A percentile compares a stretch with the other conserved stretches of the same genome.
These are phyloP conservation scores for Fragosphaeria purpurea DNA, from an alignment of 2,329 filamentous ascomycete species.

Conservation along the genomic window DNA sequence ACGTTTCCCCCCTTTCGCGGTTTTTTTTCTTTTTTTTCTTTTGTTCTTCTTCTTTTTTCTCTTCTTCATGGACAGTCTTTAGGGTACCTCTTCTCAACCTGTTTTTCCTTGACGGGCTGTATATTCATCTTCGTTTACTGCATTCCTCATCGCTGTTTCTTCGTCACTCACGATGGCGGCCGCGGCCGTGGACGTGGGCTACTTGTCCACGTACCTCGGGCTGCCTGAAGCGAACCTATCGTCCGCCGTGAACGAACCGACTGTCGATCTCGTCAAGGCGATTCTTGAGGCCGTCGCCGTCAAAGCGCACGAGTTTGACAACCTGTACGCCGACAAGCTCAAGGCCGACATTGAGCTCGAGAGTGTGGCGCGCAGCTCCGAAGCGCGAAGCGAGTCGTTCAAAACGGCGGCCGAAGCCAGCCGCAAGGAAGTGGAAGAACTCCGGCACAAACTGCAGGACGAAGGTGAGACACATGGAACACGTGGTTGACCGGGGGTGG, in stretches of 20 bases:
- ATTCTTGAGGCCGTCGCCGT: conserved; percentile 64
- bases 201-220: conserved; percentile 61
- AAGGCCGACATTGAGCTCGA: conserved; percentile 88
- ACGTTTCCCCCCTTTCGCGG: not conserved
- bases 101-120: not conserved
- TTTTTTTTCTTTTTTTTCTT: not conserved
- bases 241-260: conserved; percentile 56
- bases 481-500: too few species aligned
- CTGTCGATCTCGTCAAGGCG: conserved; percentile 63
- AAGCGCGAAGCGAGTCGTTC: conserved; percentile 71
- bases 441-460: conserved; percentile 69
- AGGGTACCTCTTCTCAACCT: not conserved
- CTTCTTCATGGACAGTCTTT: not conserved
- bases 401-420: conserved; percentile 76
- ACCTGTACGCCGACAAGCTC: conserved; percentile 77
- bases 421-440: conserved; percentile 70
- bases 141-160: not conserved
- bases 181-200: conserved; percentile 56
- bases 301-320: conserved; percentile 76
- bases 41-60: not conserved
- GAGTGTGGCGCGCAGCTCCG: conserved; percentile 72
- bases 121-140: too few species aligned
- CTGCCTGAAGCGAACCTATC: conserved; percentile 55
- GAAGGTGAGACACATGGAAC: conserved; percentile 49
- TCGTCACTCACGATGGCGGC: conserved; percentile 41